These are phyloP conservation scores for Xylaria cubensis DNA, from an alignment of 495 filamentous ascomycete genomes.

Conservation along the genomic window DNA sequence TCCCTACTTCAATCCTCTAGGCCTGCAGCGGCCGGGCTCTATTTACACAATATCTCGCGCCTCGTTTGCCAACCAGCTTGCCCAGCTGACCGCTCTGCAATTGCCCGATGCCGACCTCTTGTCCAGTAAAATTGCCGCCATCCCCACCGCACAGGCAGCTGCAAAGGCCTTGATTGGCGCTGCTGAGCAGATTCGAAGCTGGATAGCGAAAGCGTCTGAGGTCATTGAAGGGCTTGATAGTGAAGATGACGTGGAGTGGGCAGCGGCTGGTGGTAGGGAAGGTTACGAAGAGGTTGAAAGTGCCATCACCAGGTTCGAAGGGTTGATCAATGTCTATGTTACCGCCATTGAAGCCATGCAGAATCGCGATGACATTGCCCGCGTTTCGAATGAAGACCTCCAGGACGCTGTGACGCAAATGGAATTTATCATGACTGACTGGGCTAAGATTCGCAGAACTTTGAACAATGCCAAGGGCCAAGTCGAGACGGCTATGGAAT, in stretches of 20 bases:
- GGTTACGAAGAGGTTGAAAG: slow-evolving; percentile 88
- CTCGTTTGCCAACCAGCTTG: slow-evolving; percentile 89
- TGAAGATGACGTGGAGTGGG: slow-evolving; percentile 98
- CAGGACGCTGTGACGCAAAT: slow-evolving; percentile 79
- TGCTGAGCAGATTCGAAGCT: slow-evolving; percentile 87
- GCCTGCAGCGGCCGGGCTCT: slow-evolving; percentile 68
- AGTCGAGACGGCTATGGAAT: slow-evolving; percentile 97
- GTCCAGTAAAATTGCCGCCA: slow-evolving; percentile 78
- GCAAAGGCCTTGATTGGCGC: slow-evolving; percentile 77
- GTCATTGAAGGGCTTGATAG: slow-evolving; percentile 85
- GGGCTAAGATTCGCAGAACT: slow-evolving; percentile 77
- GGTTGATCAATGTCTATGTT: slow-evolving; percentile 87
- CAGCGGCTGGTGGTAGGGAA: slow-evolving; percentile 88
- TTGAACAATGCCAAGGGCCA: slow-evolving; percentile 82
- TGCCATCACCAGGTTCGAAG: slow-evolving; percentile 84
- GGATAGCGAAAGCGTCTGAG: slow-evolving; percentile 89
- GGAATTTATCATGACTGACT: slow-evolving; percentile 83
- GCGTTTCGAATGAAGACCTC: slow-evolving; percentile 71
- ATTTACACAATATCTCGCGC: slow-evolving; percentile 88
- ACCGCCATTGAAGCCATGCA: slow-evolving; percentile 89
- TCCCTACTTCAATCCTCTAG: slow-evolving; percentile 60
- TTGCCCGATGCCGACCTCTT: slow-evolving; percentile 83
- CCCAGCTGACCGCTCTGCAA: slow-evolving; percentile 78
- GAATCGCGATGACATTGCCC: slow-evolving; percentile 74
- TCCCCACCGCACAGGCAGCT: slow-evolving; percentile 80